These are phyloP conservation scores for Colletotrichum viniferum DNA, from an alignment of 2,329 filamentous ascomycete genomes.

Conservation along the genomic window DNA sequence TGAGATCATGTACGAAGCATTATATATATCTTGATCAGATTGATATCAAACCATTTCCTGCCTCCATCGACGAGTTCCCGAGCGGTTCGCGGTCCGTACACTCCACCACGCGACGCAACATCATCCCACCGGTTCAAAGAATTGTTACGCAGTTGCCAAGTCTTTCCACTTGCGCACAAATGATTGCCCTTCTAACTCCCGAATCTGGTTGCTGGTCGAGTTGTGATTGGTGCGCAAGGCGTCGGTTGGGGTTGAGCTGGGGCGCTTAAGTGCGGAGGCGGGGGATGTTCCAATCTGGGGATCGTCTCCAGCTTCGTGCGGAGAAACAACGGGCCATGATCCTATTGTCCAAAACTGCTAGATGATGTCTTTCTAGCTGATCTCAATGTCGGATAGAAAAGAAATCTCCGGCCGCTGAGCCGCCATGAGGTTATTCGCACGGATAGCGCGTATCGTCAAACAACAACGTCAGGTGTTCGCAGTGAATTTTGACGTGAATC, in stretches of 20 bases:
- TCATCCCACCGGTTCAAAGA: not conserved
- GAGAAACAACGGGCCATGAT: not conserved
- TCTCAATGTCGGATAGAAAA: not conserved
- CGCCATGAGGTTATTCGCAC: not conserved
- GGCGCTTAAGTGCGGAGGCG: conserved; percentile 14
- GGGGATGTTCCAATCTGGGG: not conserved
- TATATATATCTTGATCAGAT: not conserved
- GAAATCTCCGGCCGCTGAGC: not conserved
- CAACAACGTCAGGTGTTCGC: not conserved
- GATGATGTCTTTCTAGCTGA: not conserved
- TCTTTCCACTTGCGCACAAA: conserved; percentile 14
- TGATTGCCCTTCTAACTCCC: not conserved
- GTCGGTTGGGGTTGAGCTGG: not conserved
- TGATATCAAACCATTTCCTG: not conserved
- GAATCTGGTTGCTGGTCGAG: not conserved
- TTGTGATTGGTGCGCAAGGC: conserved; percentile 11
- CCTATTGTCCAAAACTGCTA: not conserved
- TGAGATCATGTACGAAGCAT: not conserved
- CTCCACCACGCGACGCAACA: not conserved
- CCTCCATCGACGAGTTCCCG: not conserved
- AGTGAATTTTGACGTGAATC: not conserved
- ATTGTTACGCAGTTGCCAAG: not conserved
- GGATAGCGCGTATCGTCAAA: not conserved
- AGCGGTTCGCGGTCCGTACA: not conserved
- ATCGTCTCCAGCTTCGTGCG: not conserved